Evolutionary conservation across 148 eudicot species (phyloP).

Genomic region (Mesembryanthemum crystallinum): DNA sequence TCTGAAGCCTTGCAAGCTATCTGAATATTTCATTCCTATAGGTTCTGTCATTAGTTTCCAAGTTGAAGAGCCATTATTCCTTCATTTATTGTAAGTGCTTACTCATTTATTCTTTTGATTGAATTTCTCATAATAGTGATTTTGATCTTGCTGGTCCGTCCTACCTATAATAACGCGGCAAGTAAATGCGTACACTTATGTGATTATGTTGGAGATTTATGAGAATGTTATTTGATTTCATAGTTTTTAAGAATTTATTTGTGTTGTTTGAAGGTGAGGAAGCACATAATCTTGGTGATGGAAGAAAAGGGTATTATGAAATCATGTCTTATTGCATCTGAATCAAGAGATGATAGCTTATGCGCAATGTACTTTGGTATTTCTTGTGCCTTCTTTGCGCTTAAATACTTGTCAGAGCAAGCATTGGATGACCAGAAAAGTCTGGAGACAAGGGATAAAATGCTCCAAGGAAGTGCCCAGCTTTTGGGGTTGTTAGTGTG

Average conservation of each 20-base stretch:
- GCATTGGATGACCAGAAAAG: conserved; percentile 36
- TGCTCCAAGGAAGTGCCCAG: conserved; percentile 63
- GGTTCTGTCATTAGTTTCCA: neutral
- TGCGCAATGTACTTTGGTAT: conserved; percentile 71
- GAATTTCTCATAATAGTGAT: neutral
- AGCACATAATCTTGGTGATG: conserved; percentile 42
- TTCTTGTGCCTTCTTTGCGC: conserved; percentile 68
- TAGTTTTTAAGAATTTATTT: neutral
- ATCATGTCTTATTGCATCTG: conserved; percentile 30
- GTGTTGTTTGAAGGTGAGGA: conserved; percentile 4
- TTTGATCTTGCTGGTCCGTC: neutral
- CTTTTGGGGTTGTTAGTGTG: conserved; percentile 71
- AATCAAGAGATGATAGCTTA: conserved; percentile 48
- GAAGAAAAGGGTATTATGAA: conserved; percentile 43
- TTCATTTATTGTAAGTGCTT: conserved; percentile 32
- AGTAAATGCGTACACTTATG: neutral
- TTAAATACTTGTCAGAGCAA: conserved; percentile 39
- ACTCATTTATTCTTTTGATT: neutral
- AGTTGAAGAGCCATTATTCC: conserved; percentile 19
- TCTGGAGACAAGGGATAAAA: conserved; percentile 45
- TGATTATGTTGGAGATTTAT: conserved; percentile 6
- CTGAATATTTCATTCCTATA: neutral
- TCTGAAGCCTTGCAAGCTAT: conserved; percentile 5
- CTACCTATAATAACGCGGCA: neutral
- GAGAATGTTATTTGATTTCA: conserved; percentile 6